Evolutionary conservation across 345 rosid species (phyloP).

Genomic region (Citrus mangshanensis): DNA sequence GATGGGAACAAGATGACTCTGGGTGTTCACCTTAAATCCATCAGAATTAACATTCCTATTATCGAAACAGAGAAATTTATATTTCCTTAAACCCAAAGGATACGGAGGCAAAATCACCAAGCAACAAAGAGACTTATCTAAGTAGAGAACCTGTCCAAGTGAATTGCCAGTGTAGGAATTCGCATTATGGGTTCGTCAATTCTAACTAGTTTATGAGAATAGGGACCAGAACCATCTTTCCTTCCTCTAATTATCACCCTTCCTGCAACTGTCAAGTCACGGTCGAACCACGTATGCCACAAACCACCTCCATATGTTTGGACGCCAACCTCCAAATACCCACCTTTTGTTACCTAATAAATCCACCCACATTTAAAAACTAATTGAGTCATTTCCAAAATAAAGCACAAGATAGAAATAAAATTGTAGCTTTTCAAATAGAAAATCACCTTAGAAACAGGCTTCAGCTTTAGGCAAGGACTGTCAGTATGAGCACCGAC

Average conservation of each 20-base stretch:
- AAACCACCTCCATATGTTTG: conserved; percentile 94
- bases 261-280: conserved; percentile 94
- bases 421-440: background rate
- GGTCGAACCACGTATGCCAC: conserved; percentile 99
- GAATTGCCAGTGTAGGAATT: conserved; percentile 90
- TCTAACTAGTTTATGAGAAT: conserved; percentile 71
- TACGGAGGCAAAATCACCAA: background rate
- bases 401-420: background rate
- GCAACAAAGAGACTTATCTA: background rate
- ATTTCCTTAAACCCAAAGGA: background rate
- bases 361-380: conserved; percentile 9
- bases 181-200: conserved; percentile 88
- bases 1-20: conserved; percentile 77
- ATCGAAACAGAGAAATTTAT: conserved; percentile 6
- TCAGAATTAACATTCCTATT: conserved; percentile 70
- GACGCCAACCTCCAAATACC: conserved; percentile 85
- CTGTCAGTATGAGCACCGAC: conserved; percentile 97
- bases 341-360: conserved; percentile 70
- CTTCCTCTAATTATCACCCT: conserved; percentile 67
- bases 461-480: conserved; percentile 93
- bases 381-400: background rate
- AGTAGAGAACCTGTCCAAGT: conserved; percentile 70
- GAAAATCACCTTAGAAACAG: conserved; percentile 70
- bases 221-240: conserved; percentile 52
- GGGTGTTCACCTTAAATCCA: conserved; percentile 93